Evolutionary conservation across 2,329 filamentous ascomycete species (phyloP).

Genomic region (Chaetomiaceae sp.): DNA sequence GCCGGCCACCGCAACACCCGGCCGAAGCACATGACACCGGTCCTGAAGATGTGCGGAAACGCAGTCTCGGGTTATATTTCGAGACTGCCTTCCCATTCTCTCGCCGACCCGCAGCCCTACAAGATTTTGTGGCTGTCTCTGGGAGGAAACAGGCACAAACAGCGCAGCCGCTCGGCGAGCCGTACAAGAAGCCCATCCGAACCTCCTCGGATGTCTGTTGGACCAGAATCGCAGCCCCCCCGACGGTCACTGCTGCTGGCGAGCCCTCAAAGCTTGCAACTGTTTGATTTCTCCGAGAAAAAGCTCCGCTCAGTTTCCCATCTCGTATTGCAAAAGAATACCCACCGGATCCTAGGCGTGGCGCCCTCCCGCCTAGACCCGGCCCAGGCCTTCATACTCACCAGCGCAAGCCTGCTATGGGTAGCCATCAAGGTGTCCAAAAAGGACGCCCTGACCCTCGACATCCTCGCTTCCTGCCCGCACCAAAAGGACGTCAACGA

Average conservation of each 20-base stretch:
- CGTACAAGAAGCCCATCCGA: neutral
- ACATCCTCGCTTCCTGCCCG: slow-evolving; percentile 25
- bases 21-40: slow-evolving; percentile 33
- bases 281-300: slow-evolving; percentile 17
- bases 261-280: slow-evolving; percentile 14
- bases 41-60: slow-evolving; percentile 40
- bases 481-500: slow-evolving; percentile 41
- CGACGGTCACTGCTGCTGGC: slow-evolving; percentile 18
- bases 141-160: neutral
- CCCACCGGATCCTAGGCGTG: slow-evolving; percentile 52
- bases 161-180: slow-evolving; percentile 4
- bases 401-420: slow-evolving; percentile 47
- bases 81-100: slow-evolving; percentile 10
- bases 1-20: slow-evolving; percentile 34
- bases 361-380: slow-evolving; percentile 43
- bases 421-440: slow-evolving; percentile 18
- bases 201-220: neutral
- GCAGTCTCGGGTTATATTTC: slow-evolving; percentile 28
- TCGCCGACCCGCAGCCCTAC: slow-evolving; percentile 34
- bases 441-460: slow-evolving; percentile 13
- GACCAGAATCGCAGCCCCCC: neutral
- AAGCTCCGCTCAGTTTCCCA: slow-evolving; percentile 18
- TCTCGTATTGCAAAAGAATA: slow-evolving; percentile 27
- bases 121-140: slow-evolving; percentile 36
- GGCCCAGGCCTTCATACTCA: slow-evolving; percentile 56